A percentile compares a stretch with the other conserved stretches of the same genome.
phyloP scores from a whole-genome alignment of 2,329 filamentous ascomycete species.

The Fusarium sp. region DNA sequence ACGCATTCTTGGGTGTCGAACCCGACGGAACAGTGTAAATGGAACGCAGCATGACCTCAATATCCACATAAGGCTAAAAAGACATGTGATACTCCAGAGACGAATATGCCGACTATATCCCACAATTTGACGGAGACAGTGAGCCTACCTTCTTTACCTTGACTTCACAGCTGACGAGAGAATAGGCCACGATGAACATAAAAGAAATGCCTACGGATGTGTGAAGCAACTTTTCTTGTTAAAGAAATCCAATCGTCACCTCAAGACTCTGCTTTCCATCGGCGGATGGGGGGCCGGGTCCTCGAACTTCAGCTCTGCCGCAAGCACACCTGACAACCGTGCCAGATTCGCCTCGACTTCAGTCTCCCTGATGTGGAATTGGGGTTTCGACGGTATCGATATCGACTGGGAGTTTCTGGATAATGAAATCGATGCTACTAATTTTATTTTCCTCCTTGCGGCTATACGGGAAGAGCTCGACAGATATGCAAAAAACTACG shows the following conservation, averaged over 20 bases:
- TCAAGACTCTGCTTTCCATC: constrained; percentile 29
- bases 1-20: constrained; percentile 80
- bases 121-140: constrained; percentile 72
- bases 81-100: constrained; percentile 68
- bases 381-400: constrained; percentile 31
- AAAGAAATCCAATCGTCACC: constrained; percentile 27
- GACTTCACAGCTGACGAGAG: not conserved
- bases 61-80: not conserved
- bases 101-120: constrained; percentile 74
- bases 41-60: no score
- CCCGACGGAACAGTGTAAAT: constrained; percentile 76
- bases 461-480: constrained; percentile 24
- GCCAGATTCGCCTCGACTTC: constrained; percentile 24
- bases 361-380: constrained; percentile 29
- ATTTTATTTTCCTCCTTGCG: constrained; percentile 27
- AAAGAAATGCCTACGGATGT: constrained; percentile 28
- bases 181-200: constrained; percentile 13
- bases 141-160: constrained; percentile 7
- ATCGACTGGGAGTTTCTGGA: constrained; percentile 30
- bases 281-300: constrained; percentile 28
- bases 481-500: constrained; percentile 5
- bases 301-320: constrained; percentile 23
- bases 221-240: constrained; percentile 28
- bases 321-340: constrained; percentile 17
- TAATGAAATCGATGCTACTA: constrained; percentile 12